A percentile compares a stretch with the other conserved stretches of the same genome.
Evolutionary conservation across 768 basidiomycete genomes (phyloP).

Genomic region (Suillus sp.): DNA sequence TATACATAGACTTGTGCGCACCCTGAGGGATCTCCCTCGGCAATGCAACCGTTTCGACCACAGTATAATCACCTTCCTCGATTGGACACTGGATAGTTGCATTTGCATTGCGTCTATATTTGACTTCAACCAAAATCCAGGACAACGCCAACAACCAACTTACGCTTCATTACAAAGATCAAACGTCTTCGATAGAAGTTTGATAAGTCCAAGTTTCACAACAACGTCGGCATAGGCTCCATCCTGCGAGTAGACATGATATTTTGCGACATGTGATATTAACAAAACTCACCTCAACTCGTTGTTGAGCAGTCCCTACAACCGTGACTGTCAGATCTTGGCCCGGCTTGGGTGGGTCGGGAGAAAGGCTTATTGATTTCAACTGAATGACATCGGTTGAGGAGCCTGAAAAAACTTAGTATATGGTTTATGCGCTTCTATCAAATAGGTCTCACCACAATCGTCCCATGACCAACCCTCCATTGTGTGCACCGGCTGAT

Average conservation of each 20-base stretch:
- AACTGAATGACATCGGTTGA: conserved; percentile 56
- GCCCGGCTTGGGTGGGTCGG: conserved; percentile 91
- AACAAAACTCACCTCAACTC: conserved; percentile 59
- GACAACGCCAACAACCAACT: conserved; percentile 35
- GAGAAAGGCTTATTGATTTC: conserved; percentile 69
- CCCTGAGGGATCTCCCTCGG: conserved; percentile 92
- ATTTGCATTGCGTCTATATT: conserved; percentile 68
- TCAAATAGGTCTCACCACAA: conserved; percentile 64
- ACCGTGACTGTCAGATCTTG: conserved; percentile 86
- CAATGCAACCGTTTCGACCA: conserved; percentile 81
- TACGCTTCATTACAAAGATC: conserved; percentile 95
- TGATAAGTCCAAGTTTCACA: conserved; percentile 94
- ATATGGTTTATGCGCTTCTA: conserved; percentile 7
- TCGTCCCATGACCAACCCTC: conserved; percentile 65
- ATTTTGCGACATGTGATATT: conserved; percentile 1
- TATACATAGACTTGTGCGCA: conserved; percentile 27
- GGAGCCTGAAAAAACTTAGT: conserved; percentile 40
- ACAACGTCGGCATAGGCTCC: conserved; percentile 88
- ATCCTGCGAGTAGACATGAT: conserved; percentile 52
- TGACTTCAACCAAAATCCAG: conserved; percentile 11
- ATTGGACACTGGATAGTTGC: conserved; percentile 85
- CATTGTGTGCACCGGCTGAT: conserved; percentile 34
- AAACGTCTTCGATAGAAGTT: conserved; percentile 80
- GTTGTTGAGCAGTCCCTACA: conserved; percentile 54
- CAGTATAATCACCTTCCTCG: conserved; percentile 63